Base-by-base conservation (phyloP, 495 filamentous ascomycete genomes). In the Parmelia sp. region DNA sequence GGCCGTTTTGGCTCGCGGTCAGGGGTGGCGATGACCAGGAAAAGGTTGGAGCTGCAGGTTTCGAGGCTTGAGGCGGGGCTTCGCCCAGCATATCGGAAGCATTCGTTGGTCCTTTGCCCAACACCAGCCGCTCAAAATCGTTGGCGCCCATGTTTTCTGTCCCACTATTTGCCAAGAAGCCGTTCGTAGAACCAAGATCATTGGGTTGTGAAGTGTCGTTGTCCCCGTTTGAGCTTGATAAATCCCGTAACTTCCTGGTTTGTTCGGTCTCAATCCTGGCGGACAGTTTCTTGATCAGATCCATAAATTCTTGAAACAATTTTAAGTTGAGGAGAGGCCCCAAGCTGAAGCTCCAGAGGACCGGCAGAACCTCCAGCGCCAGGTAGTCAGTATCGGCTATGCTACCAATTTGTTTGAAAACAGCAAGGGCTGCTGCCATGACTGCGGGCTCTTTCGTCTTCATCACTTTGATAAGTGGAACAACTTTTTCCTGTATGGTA, bases 381-480 rank as follows among this genome's bases (percentile, higher is more conserved):
- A 97, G 82, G 69, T 96, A 97, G n/a, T 97, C 94, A 6, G 88
- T 80, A 70, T 97, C 94, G 7, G 88, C 92, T 33, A 90, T 78
- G 29, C 79, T 82, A 9, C 94, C 91, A 58, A 97, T 86, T 61
- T 96, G 86, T 36, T 80, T 82, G 67, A 97, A 86, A 15, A 97
- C 91, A 33, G 85, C 83, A 25, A 97, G 80, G 0, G 91, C 90
- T 1, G 94, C 92, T 84, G 97, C 93, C 89, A 96, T 96, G 4
- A 98, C 94, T 3, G 90, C 92, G 0, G 94, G 94, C 70, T 98
- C 94, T 70, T 95, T 97, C 0, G 94, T 98, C 73, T 97, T 97
- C 74, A 98, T 97, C 1, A 78, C 91, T 70, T 90, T 91, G 61
- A 98, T 80, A 7, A 96, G 79, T 1, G 94, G 94, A 6, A 97